phyloP scores from a whole-genome alignment of 495 filamentous ascomycete genomes.

The Penicillium chermesinum region DNA sequence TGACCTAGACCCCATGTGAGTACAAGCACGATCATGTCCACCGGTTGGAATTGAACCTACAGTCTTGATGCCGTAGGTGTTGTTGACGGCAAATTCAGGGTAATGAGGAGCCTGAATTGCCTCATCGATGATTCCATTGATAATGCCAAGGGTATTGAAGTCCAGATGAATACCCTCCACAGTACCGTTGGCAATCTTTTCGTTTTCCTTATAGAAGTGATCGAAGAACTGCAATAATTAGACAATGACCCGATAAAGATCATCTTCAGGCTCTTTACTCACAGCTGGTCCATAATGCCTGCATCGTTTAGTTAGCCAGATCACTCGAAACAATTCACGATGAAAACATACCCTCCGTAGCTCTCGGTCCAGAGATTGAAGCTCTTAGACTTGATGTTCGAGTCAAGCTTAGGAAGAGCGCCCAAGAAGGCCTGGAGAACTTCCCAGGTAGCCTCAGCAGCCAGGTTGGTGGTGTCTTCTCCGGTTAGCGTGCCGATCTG shows the following conservation, averaged over 20 bases:
- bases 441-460: constrained; percentile 51
- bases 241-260: constrained; percentile 51
- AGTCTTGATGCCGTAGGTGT: constrained; percentile 67
- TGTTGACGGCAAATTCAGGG: constrained; percentile 63
- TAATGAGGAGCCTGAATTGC: constrained; percentile 62
- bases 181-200: constrained; percentile 40
- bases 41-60: constrained; percentile 11
- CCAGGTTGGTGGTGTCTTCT: constrained; percentile 49
- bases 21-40: neutral
- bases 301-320: constrained; percentile 40
- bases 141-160: constrained; percentile 46
- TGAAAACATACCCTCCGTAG: constrained; percentile 45
- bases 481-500: neutral
- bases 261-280: constrained; percentile 59
- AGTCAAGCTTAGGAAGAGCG: constrained; percentile 42
- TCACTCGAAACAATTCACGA: constrained; percentile 50
- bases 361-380: constrained; percentile 39
- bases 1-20: constrained; percentile 38
- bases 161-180: constrained; percentile 38
- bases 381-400: constrained; percentile 39
- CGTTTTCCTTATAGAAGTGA: constrained; percentile 63
- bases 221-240: constrained; percentile 32
- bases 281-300: constrained; percentile 57
- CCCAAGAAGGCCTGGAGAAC: constrained; percentile 54
- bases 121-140: constrained; percentile 76